These are phyloP conservation scores for Leccinum subgranulosum DNA, from an alignment of 768 basidiomycete genomes.

Conservation along the genomic window DNA sequence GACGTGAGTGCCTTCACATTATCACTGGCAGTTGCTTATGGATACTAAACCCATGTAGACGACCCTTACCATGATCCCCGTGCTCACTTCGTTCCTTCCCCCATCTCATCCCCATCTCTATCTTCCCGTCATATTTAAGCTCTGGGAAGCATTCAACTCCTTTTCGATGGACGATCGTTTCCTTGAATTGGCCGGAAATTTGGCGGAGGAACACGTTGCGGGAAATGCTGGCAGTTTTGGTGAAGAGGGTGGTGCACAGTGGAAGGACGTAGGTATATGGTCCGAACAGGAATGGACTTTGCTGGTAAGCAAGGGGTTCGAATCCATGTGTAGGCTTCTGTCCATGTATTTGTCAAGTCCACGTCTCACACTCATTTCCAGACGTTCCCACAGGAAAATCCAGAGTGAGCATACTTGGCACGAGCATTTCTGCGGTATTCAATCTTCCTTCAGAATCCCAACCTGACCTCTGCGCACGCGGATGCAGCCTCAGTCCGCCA, in stretches of 20 bases:
- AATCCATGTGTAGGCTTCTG: conserved; percentile 63
- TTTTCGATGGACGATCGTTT: conserved; percentile 71
- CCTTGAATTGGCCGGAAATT: conserved; percentile 63
- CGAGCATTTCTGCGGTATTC: background rate
- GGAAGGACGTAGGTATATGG: conserved; percentile 91
- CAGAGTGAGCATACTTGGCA: conserved; percentile 41
- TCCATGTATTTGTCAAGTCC: background rate
- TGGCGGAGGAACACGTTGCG: conserved; percentile 73
- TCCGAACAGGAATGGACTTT: conserved; percentile 79
- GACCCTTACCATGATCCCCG: conserved; percentile 66
- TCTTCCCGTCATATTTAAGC: conserved; percentile 63
- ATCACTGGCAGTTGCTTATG: background rate
- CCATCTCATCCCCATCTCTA: conserved; percentile 63
- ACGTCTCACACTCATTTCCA: conserved; percentile 36
- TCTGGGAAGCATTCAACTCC: conserved; percentile 81
- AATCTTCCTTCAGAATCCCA: conserved; percentile 46
- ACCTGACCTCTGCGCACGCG: conserved; percentile 66
- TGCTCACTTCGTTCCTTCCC: conserved; percentile 77
- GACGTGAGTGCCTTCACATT: conserved; percentile 45
- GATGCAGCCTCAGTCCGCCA: conserved; percentile 58
- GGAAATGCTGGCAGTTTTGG: conserved; percentile 54
- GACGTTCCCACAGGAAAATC: conserved; percentile 41
- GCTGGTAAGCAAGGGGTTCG: conserved; percentile 77
- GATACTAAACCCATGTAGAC: conserved; percentile 41
- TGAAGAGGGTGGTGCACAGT: conserved; percentile 52